These are phyloP conservation scores for Neofusicoccum ribis DNA, from an alignment of 2,329 filamentous ascomycete genomes.

Conservation along the genomic window DNA sequence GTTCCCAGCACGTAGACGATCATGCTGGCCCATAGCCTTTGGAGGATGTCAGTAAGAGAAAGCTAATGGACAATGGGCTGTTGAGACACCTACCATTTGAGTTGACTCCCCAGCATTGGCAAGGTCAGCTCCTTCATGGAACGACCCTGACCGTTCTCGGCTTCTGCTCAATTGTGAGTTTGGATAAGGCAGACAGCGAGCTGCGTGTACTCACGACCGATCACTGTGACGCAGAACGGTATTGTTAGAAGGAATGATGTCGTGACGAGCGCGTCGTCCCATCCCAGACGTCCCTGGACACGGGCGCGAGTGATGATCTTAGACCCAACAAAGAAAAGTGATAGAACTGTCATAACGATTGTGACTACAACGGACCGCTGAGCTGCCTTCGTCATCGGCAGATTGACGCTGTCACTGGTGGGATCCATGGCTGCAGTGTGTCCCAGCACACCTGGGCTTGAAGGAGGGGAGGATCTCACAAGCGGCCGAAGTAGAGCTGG, in stretches of 20 bases:
- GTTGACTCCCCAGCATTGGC: background rate
- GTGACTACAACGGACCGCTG: background rate
- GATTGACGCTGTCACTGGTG: background rate
- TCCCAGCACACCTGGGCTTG: background rate
- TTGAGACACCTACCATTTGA: background rate
- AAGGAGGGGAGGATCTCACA: background rate
- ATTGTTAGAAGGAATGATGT: background rate
- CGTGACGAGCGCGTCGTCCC: background rate
- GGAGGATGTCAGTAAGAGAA: background rate
- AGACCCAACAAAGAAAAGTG: background rate
- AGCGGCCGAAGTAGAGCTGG: background rate
- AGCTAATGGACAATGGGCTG: background rate
- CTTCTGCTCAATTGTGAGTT: background rate
- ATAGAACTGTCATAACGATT: background rate
- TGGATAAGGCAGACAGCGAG: background rate
- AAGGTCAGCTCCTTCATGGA: background rate
- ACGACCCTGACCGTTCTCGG: background rate
- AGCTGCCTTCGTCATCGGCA: background rate
- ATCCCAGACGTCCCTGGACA: background rate
- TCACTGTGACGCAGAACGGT: background rate
- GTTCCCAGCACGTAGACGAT: constrained; percentile 22
- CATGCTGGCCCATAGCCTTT: background rate
- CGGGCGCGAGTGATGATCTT: background rate
- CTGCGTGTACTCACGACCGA: background rate
- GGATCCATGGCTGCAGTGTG: background rate